These are phyloP conservation scores for Termitomyces sp. DNA, from an alignment of 768 basidiomycete genomes.

Conservation along the genomic window DNA sequence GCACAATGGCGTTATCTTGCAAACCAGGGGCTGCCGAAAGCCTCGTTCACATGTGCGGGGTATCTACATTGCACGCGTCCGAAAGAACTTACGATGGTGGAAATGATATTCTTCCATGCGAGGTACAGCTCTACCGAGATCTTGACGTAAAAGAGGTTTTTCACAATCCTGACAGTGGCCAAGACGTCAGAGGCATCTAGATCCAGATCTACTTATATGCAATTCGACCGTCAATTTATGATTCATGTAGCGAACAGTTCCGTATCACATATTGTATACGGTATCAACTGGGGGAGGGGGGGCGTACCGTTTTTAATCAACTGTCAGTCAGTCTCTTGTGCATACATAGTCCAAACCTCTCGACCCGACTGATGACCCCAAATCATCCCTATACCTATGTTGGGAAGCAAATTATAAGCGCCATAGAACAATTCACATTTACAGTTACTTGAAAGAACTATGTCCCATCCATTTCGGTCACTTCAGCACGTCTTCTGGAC, in stretches of 20 bases:
- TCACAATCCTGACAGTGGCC: conserved; percentile 12
- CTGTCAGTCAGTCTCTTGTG: background rate
- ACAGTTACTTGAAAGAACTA: conserved; percentile 10
- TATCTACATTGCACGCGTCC: conserved; percentile 13
- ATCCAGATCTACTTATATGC: background rate
- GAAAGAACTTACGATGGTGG: conserved; percentile 12
- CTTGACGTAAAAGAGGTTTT: conserved; percentile 5
- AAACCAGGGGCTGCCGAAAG: conserved; percentile 13
- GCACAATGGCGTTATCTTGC: conserved; percentile 1
- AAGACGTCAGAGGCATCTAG: conserved; percentile 12
- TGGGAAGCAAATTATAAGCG: conserved; percentile 11
- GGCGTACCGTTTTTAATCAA: no score
- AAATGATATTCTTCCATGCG: conserved; percentile 13
- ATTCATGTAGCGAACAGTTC: conserved; percentile 16
- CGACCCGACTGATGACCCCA: no score
- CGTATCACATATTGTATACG: conserved; percentile 5
- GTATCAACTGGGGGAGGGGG: no score
- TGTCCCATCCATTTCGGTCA: background rate
- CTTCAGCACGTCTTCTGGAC: conserved; percentile 13
- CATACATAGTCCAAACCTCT: conserved; percentile 15
- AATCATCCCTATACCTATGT: conserved; percentile 5
- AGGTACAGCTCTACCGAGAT: conserved; percentile 14
- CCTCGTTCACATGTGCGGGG: conserved; percentile 14
- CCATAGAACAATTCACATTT: conserved; percentile 16
- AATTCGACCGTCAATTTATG: background rate